These are phyloP conservation scores for Fagus sylvatica DNA, from an alignment of 306 rosid genomes.

Conservation along the genomic window DNA sequence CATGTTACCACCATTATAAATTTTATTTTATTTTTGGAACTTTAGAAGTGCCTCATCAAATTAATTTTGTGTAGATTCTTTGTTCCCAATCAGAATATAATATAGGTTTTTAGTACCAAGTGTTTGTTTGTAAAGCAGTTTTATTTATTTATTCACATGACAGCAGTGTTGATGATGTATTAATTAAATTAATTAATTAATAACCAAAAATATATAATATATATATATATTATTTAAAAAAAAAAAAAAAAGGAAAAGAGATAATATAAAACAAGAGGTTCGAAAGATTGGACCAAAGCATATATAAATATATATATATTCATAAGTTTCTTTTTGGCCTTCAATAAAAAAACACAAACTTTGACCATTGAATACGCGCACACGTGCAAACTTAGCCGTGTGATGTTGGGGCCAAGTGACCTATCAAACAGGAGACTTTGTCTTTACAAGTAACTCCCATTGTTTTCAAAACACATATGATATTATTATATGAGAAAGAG, in stretches of 20 bases:
- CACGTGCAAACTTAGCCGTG: slow-evolving; percentile 40
- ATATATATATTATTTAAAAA: not conserved
- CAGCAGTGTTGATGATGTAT: not conserved
- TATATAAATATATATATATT: not conserved
- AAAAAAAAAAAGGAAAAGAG: not conserved
- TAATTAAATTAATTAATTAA: not conserved
- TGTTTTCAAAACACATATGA: not conserved
- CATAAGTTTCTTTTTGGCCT: slow-evolving; percentile 1
- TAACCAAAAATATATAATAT: not conserved
- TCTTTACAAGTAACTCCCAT: slow-evolving; percentile 25
- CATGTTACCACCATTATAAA: not conserved
- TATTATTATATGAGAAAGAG: not conserved
- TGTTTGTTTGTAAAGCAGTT: not conserved
- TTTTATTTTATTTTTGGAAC: not conserved
- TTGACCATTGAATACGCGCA: slow-evolving; percentile 30
- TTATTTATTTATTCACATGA: not conserved
- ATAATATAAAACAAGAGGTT: not conserved
- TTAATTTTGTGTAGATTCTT: not conserved
- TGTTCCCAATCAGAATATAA: not conserved
- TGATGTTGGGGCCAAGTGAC: slow-evolving; percentile 29
- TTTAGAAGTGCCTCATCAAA: not conserved
- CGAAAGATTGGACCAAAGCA: not conserved
- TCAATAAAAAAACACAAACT: slow-evolving; percentile 1
- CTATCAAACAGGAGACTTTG: slow-evolving; percentile 20
- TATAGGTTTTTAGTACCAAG: not conserved